Percentiles rank a stretch among this genome's conserved stretches.
Evolutionary conservation across 805 yeast genomes (phyloP).

Genomic region (Candida alai): DNA sequence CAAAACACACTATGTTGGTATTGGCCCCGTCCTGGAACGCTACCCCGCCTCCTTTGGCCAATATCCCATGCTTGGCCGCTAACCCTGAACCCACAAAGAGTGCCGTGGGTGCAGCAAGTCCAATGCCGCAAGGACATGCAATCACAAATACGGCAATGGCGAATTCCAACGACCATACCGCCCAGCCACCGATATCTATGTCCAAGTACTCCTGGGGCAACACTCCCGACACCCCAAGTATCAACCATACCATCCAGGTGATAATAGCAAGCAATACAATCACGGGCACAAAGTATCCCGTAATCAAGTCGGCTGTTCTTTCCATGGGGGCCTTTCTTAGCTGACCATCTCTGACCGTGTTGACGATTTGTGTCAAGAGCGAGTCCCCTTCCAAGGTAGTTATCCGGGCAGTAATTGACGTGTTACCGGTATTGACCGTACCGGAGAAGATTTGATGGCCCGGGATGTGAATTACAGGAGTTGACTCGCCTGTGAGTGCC

Average conservation of each 20-base stretch:
- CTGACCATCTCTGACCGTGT: conserved; percentile 71
- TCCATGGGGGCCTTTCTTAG: conserved; percentile 71
- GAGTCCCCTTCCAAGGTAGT: conserved; percentile 61
- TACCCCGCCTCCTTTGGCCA: conserved; percentile 78
- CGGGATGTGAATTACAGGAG: conserved; percentile 49
- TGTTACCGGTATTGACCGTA: conserved; percentile 60
- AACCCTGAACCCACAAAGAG: conserved; percentile 74
- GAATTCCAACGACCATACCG: conserved; percentile 73
- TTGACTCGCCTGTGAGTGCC: conserved; percentile 59
- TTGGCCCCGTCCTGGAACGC: conserved; percentile 76
- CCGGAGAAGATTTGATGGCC: conserved; percentile 76
- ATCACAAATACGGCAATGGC: conserved; percentile 77
- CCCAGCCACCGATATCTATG: conserved; percentile 69
- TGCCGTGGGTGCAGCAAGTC: conserved; percentile 83
- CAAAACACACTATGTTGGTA: conserved; percentile 65
- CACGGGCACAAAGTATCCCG: conserved; percentile 71
- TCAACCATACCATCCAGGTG: conserved; percentile 70
- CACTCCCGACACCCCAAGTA: conserved; percentile 49
- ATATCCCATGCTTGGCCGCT: conserved; percentile 72
- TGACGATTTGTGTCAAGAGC: conserved; percentile 64
- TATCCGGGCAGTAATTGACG: conserved; percentile 51
- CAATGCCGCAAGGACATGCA: conserved; percentile 86
- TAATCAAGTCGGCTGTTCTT: conserved; percentile 61
- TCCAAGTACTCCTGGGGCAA: conserved; percentile 57
- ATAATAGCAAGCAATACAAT: conserved; percentile 56